Conservation (phyloP, 352 stramenopile species). For the Phytopythium chamaehyphon region DNA sequence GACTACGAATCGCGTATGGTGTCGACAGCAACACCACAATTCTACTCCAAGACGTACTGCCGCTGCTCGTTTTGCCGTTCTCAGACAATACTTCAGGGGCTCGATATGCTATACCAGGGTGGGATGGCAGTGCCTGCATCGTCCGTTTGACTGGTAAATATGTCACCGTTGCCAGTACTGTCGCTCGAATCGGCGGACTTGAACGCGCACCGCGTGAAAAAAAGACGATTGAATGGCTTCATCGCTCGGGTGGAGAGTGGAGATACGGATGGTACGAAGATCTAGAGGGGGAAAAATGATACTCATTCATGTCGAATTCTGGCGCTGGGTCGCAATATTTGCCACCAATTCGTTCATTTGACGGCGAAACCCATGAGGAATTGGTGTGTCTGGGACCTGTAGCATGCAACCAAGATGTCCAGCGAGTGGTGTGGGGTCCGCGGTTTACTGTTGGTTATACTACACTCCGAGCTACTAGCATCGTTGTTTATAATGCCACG, state of each 20-base stretch:
- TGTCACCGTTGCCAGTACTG: not conserved
- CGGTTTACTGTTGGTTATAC: too few relatives aligned
- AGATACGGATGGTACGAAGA: constrained; percentile 28
- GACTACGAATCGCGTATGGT: constrained; percentile 19
- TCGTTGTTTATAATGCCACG: too few relatives aligned
- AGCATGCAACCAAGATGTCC: not conserved
- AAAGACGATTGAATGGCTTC: constrained; percentile 12
- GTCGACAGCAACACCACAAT: constrained; percentile 6
- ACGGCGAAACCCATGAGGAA: not conserved
- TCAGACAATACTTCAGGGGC: constrained; percentile 23
- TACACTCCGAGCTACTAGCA: too few relatives aligned
- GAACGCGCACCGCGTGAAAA: constrained; percentile 7
- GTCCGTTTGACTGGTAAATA: constrained; percentile 5
- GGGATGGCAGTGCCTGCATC: constrained; percentile 14
- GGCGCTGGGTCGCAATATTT: not conserved
- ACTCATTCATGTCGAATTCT: constrained; percentile 10
- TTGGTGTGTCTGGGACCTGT: too few relatives aligned
- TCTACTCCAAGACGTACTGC: constrained; percentile 2
- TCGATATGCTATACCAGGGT: constrained; percentile 24
- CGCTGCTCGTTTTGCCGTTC: constrained; percentile 29
- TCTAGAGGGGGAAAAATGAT: constrained; percentile 14
- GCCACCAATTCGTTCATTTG: not conserved
- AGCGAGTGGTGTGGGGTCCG: not conserved
- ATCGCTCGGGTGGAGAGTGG: constrained; percentile 11
- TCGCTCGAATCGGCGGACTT: constrained; percentile 7